Evolutionary conservation across 441 rosid genomes (phyloP), one percentile per base, ranked within the genome.

Genomic region (Theobroma grandiflorum): DNA sequence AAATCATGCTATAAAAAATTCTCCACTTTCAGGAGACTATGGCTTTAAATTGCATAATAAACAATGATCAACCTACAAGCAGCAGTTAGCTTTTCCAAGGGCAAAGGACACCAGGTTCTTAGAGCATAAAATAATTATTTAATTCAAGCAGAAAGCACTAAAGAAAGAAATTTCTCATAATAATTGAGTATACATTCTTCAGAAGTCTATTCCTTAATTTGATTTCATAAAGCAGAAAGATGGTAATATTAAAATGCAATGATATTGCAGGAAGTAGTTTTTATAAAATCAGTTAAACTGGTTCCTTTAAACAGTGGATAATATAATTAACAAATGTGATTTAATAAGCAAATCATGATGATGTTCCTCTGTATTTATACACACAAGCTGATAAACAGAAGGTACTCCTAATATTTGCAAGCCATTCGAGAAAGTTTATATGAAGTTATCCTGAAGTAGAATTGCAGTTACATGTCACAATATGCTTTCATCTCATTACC

Each of bases 401-500:
- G 35, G 20, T 5, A 69, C 31, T 69, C 43, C 58, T 6, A 63
- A 62, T 31, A 31, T 79, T 50, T 20, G 66, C 55, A 64, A 63
- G 71, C 52, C 10, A n/a, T 35, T n/a, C 16, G 31, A 35, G 31
- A 37, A 31, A 33, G 63, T 42, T 66, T 20, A 67, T 9, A n/a
- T 10, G 6, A 22, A 38, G 50, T 6, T 66, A 31, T 38, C 52
- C 66, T 18, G 62, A 68, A 50, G 6, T 37, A 58, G 35, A 75
- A 18, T 63, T n/a, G 62, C 74, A 71, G 47, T 33, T 35, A 47
- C 3, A 62, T 52, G 20, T 71, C 35, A 71, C 67, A 70, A 72
- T 42, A 72, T 72, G 43, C 73, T 22, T 76, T 45, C 82, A 59
- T 64, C 63, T 70, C 61, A 72, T 80, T 31, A 31, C 72, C 57